Conservation (phyloP, 441 rosid genomes). For the Eutrema salsugineum region DNA sequence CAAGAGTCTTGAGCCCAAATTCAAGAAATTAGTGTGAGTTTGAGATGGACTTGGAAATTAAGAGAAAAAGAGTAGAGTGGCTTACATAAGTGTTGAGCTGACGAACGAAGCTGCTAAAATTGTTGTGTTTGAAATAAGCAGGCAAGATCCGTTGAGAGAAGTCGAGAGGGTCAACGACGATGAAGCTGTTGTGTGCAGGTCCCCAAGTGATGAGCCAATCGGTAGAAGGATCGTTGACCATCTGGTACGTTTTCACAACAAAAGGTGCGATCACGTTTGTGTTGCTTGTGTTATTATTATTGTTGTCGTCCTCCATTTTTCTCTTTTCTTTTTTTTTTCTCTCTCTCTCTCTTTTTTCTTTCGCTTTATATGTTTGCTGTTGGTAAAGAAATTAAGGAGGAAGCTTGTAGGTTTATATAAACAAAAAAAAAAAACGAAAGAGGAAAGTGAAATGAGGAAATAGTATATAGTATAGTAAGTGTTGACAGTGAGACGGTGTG, state of each 20-base stretch:
- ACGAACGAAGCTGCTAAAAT: constrained; percentile 86
- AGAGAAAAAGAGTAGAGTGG: neutral
- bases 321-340: neutral
- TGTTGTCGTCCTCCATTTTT: constrained; percentile 9
- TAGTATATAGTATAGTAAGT: neutral
- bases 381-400: constrained; percentile 25
- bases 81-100: constrained; percentile 79
- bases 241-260: constrained; percentile 71
- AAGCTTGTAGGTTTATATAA: constrained; percentile 24
- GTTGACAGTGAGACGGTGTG: constrained; percentile 26
- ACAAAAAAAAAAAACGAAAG: neutral
- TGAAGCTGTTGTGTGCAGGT: constrained; percentile 64
- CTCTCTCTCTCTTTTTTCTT: neutral
- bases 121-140: constrained; percentile 80
- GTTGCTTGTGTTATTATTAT: constrained; percentile 19
- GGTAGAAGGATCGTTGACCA: constrained; percentile 73
- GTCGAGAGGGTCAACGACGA: constrained; percentile 68
- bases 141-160: constrained; percentile 72
- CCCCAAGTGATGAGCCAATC: constrained; percentile 68
- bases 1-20: too few species aligned
- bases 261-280: constrained; percentile 64
- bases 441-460: neutral
- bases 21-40: too few species aligned
- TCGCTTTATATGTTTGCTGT: constrained; percentile 17
- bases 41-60: neutral